These are phyloP conservation scores for Rosa chinensis DNA, from an alignment of 306 rosid genomes.

Conservation along the genomic window DNA sequence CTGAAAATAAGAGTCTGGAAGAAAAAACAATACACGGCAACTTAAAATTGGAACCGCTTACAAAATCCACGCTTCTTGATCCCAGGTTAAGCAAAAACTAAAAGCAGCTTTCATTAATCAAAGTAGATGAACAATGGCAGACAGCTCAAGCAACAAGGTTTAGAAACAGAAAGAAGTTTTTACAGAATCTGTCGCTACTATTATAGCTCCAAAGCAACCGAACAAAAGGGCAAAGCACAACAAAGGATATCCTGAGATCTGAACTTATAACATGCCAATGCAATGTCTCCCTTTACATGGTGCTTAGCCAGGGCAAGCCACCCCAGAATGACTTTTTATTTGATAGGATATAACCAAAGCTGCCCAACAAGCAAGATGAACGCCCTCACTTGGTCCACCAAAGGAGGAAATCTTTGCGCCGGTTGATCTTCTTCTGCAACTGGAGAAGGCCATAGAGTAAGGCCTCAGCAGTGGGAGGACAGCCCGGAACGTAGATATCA, in stretches of 20 bases:
- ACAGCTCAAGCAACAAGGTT: slow-evolving; percentile 6
- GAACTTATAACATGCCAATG: slow-evolving; percentile 33
- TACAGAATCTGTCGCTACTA: slow-evolving; percentile 22
- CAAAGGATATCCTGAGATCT: slow-evolving; percentile 23
- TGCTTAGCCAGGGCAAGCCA: slow-evolving; percentile 40
- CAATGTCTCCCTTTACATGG: slow-evolving; percentile 44
- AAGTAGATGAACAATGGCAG: slow-evolving; percentile 9
- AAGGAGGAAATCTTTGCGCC: slow-evolving; percentile 93
- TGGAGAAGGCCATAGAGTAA: slow-evolving; percentile 90
- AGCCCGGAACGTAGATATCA: slow-evolving; percentile 94
- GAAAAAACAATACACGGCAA: neutral
- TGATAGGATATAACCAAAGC: slow-evolving; percentile 37
- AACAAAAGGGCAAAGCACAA: slow-evolving; percentile 14
- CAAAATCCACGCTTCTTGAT: neutral
- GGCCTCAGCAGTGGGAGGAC: slow-evolving; percentile 99
- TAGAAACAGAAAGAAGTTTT: slow-evolving; percentile 15
- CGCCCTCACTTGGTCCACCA: slow-evolving; percentile 94
- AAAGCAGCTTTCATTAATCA: slow-evolving; percentile 20
- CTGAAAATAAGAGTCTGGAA: neutral
- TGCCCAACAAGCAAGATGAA: slow-evolving; percentile 19
- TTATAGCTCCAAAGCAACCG: slow-evolving; percentile 26
- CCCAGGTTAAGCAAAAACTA: slow-evolving; percentile 22
- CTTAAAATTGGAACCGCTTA: neutral
- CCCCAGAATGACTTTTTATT: slow-evolving; percentile 38
- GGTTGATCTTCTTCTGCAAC: slow-evolving; percentile 94